Conservation (phyloP, 139 green algal genomes). For the Tetraselmis striata region DNA sequence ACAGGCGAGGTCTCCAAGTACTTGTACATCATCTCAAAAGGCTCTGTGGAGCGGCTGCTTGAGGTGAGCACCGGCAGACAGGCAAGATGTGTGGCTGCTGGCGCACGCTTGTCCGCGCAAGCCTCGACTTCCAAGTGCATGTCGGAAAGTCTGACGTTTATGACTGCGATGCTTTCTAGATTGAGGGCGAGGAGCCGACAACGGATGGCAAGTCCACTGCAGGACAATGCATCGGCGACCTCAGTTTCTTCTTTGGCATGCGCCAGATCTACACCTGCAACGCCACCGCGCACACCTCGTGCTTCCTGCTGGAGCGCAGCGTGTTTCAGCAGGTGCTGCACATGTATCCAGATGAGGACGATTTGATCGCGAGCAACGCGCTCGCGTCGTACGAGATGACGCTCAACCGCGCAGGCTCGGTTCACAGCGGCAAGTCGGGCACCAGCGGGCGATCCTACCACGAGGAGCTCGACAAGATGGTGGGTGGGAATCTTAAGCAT, state of each 20-base stretch:
- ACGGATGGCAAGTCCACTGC: slow-evolving; percentile 8
- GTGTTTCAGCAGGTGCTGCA: slow-evolving; percentile 25
- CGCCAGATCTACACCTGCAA: slow-evolving; percentile 21
- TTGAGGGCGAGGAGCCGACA: slow-evolving; percentile 11
- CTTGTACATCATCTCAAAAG: slow-evolving; percentile 23
- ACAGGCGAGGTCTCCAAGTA: slow-evolving; percentile 21
- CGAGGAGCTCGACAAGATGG: slow-evolving; percentile 19
- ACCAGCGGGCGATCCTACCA: not conserved
- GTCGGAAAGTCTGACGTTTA: no score
- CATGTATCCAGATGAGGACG: slow-evolving; percentile 28
- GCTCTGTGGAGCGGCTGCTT: slow-evolving; percentile 21
- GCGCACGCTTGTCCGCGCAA: no score
- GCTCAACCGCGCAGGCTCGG: not conserved
- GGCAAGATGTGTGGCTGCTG: no score
- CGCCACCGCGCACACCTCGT: not conserved
- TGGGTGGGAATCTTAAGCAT: slow-evolving; percentile 17
- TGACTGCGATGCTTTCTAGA: slow-evolving; percentile 1
- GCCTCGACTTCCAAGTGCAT: no score
- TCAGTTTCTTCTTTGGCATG: slow-evolving; percentile 29
- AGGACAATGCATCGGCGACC: slow-evolving; percentile 14
- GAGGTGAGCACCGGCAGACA: no score
- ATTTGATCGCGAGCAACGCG: not conserved
- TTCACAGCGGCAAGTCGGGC: not conserved
- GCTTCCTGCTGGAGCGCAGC: slow-evolving; percentile 1
- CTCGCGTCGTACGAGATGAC: not conserved